A percentile compares a stretch with the other conserved stretches of the same genome.
These are phyloP conservation scores for Metschnikowia cerradonensis DNA, from an alignment of 805 yeast genomes.

Conservation along the genomic window DNA sequence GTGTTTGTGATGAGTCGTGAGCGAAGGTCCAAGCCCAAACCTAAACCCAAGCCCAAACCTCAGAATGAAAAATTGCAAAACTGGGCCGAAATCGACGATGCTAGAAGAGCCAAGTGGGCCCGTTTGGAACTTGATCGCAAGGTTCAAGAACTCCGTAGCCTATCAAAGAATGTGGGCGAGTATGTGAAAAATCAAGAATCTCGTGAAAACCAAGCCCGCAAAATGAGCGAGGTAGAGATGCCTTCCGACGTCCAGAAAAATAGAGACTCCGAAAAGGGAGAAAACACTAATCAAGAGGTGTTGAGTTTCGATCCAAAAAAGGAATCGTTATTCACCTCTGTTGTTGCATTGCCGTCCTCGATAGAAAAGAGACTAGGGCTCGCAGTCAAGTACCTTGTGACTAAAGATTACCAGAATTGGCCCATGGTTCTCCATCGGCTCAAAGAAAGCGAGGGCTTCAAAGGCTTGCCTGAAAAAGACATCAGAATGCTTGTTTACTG, in stretches of 20 bases:
- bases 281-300: background rate
- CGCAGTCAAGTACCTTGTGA: slow-evolving; percentile 36
- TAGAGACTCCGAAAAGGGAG: background rate
- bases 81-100: slow-evolving; percentile 25
- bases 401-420: slow-evolving; percentile 45
- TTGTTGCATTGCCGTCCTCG: slow-evolving; percentile 31
- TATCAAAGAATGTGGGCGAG: slow-evolving; percentile 28
- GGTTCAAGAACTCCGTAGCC: slow-evolving; percentile 24
- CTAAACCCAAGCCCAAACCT: slow-evolving; percentile 4
- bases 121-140: slow-evolving; percentile 23
- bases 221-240: slow-evolving; percentile 14
- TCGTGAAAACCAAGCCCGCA: slow-evolving; percentile 16
- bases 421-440: slow-evolving; percentile 40
- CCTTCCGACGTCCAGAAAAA: slow-evolving; percentile 15
- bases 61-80: slow-evolving; percentile 7
- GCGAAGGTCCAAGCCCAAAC: slow-evolving; percentile 10
- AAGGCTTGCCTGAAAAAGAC: slow-evolving; percentile 28
- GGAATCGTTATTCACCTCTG: slow-evolving; percentile 16
- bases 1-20: slow-evolving; percentile 15
- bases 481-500: slow-evolving; percentile 32
- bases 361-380: slow-evolving; percentile 37
- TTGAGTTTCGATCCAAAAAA: slow-evolving; percentile 11
- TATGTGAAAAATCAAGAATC: slow-evolving; percentile 7
- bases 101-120: slow-evolving; percentile 17
- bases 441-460: slow-evolving; percentile 33